These are phyloP conservation scores for Nakazawaea ambrosiae DNA, from an alignment of 805 yeast species.

Conservation along the genomic window DNA sequence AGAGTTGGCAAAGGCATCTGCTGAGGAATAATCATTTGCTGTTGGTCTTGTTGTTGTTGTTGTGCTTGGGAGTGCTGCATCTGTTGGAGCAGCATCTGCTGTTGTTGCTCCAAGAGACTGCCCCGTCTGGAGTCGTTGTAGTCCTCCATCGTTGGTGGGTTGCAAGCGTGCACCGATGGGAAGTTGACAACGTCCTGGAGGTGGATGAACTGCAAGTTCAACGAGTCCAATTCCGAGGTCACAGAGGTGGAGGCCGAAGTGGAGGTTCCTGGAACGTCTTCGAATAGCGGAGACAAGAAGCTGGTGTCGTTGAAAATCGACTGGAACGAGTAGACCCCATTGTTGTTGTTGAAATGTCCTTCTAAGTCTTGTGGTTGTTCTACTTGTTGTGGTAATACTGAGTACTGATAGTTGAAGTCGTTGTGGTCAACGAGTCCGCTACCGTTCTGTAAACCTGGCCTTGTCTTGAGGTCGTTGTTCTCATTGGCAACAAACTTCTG, in stretches of 20 bases:
- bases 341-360: not conserved
- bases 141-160: conserved; percentile 17
- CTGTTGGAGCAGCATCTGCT: not conserved
- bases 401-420: not conserved
- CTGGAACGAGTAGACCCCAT: not conserved
- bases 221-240: conserved; percentile 8
- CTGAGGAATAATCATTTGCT: conserved; percentile 4
- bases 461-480: not conserved
- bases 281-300: conserved; percentile 6
- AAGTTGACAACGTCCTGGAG: conserved; percentile 14
- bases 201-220: conserved; percentile 10
- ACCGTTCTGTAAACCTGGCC: not conserved
- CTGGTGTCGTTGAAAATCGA: not conserved
- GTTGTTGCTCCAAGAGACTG: conserved; percentile 2
- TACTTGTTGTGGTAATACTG: not conserved
- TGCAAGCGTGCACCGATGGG: conserved; percentile 25
- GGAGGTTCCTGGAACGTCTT: conserved; percentile 1
- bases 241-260: conserved; percentile 6
- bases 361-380: conserved; percentile 1
- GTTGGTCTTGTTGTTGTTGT: conserved; percentile 14
- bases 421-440: not conserved
- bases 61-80: conserved; percentile 17
- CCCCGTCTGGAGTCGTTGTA: conserved; percentile 3
- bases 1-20: not conserved
- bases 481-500: too few species aligned